Evolutionary conservation across 1,284 basidiomycete genomes (phyloP).

Genomic region (Boletus calvinii): DNA sequence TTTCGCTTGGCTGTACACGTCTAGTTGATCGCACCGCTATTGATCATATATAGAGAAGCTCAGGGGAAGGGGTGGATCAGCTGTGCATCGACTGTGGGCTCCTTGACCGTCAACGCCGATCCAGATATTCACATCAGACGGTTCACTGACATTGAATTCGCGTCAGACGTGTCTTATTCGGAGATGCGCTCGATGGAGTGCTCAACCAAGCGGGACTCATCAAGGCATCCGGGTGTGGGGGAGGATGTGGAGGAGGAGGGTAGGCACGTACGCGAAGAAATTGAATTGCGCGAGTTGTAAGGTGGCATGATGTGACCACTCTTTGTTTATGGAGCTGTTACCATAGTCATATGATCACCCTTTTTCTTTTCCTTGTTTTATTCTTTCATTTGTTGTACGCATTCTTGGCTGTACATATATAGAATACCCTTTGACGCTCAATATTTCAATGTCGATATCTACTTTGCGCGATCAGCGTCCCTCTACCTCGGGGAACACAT

Average conservation of each 20-base stretch:
- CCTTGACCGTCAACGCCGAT: conserved; percentile 2
- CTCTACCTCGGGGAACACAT: too few relatives aligned
- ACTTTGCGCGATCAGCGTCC: not conserved
- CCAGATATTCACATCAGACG: conserved; percentile 16
- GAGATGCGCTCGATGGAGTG: conserved; percentile 7
- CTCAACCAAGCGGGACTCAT: conserved; percentile 14
- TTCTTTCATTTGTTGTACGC: not conserved
- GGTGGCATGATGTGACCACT: conserved; percentile 29
- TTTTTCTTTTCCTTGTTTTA: not conserved
- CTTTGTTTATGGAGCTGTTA: not conserved
- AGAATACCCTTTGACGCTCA: too few relatives aligned
- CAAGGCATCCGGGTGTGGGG: not conserved
- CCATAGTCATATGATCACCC: not conserved
- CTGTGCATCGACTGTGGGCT: conserved; percentile 6
- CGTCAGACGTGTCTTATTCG: conserved; percentile 17
- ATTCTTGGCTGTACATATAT: not conserved
- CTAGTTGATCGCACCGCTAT: conserved; percentile 29
- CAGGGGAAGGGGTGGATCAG: conserved; percentile 33
- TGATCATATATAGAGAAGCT: conserved; percentile 32
- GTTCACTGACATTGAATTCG: conserved; percentile 32
- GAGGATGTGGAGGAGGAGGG: conserved; percentile 4
- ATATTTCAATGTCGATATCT: not conserved
- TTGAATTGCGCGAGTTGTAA: conserved; percentile 78
- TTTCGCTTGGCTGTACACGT: not conserved
- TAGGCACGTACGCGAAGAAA: conserved; percentile 44